Evolutionary conservation across 768 basidiomycete genomes (phyloP).

Genomic region (Neoboletus magnificus): DNA sequence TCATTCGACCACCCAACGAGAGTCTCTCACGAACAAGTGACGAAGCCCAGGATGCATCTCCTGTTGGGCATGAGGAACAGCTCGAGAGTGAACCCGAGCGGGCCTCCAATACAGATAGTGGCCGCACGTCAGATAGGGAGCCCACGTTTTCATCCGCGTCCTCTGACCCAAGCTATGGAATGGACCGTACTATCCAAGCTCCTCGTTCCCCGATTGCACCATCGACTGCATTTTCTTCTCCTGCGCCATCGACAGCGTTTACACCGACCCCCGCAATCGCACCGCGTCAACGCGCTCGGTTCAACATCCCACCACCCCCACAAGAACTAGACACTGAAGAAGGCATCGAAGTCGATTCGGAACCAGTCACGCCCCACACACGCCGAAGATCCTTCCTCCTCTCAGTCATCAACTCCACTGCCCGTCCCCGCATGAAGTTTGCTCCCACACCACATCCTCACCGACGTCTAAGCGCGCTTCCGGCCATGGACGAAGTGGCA

Average conservation of each 20-base stretch:
- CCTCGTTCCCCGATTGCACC: conserved; percentile 35
- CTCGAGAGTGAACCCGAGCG: conserved; percentile 24
- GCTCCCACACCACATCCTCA: conserved; percentile 45
- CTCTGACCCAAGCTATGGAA: conserved; percentile 34
- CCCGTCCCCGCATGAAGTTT: conserved; percentile 57
- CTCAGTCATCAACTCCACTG: conserved; percentile 78
- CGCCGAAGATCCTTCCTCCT: conserved; percentile 80
- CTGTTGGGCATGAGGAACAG: conserved; percentile 2
- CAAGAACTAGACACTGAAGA: conserved; percentile 37
- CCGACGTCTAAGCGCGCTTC: conserved; percentile 59
- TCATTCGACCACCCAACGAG: conserved; percentile 22
- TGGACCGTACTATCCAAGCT: conserved; percentile 25
- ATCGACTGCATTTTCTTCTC: conserved; percentile 50
- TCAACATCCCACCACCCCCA: conserved; percentile 47
- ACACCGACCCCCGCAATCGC: conserved; percentile 71
- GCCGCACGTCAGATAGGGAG: conserved; percentile 37
- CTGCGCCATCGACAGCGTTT: conserved; percentile 51
- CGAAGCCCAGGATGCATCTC: conserved; percentile 10
- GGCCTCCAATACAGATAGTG: conserved; percentile 22
- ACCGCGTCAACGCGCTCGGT: conserved; percentile 59
- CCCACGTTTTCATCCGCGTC: conserved; percentile 76
- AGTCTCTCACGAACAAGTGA: conserved; percentile 11
- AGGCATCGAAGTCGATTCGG: conserved; percentile 35
- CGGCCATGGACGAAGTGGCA: conserved; percentile 42
- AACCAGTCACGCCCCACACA: conserved; percentile 64